phyloP scores from a whole-genome alignment of 2,329 filamentous ascomycete genomes.

The Talaromyces sp. region DNA sequence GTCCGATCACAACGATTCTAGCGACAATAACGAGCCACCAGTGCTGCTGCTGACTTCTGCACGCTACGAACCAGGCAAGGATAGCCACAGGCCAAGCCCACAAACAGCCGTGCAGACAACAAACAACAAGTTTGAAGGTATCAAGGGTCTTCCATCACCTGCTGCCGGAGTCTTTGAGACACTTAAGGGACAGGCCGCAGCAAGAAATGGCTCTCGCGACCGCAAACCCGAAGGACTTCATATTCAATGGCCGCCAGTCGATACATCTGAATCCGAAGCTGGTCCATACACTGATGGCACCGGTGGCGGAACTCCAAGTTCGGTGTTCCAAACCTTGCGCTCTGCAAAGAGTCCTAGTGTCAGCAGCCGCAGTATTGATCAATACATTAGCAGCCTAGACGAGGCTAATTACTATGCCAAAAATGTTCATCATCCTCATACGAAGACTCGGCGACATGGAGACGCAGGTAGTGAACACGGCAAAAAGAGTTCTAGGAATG shows the following conservation, averaged over 20 bases:
- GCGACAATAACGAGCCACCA: constrained; percentile 30
- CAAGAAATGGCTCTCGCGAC: constrained; percentile 62
- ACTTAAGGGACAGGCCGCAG: constrained; percentile 58
- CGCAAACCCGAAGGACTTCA: constrained; percentile 75
- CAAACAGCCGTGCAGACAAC: constrained; percentile 66
- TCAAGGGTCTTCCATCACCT: constrained; percentile 64
- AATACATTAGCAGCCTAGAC: constrained; percentile 83
- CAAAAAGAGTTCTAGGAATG: constrained; percentile 54
- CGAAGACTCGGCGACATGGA: constrained; percentile 50
- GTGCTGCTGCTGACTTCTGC: constrained; percentile 43
- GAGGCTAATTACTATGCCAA: constrained; percentile 64
- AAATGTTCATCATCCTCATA: constrained; percentile 45
- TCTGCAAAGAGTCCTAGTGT: constrained; percentile 55
- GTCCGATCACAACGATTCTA: constrained; percentile 20
- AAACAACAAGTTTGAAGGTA: constrained; percentile 57
- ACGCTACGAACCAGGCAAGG: constrained; percentile 44
- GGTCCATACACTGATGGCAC: constrained; percentile 54
- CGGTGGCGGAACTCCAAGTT: constrained; percentile 41
- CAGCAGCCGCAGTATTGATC: constrained; percentile 67
- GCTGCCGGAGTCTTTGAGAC: constrained; percentile 61
- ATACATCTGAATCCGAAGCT: constrained; percentile 46
- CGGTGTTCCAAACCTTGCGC: constrained; percentile 47
- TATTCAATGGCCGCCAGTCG: constrained; percentile 55
- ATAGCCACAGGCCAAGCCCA: constrained; percentile 46
- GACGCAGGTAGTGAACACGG: constrained; percentile 41